Percentiles rank a stretch among this genome's conserved stretches.
phyloP scores from a whole-genome alignment of 768 basidiomycete genomes.

The Leccinum longicurvipes region DNA sequence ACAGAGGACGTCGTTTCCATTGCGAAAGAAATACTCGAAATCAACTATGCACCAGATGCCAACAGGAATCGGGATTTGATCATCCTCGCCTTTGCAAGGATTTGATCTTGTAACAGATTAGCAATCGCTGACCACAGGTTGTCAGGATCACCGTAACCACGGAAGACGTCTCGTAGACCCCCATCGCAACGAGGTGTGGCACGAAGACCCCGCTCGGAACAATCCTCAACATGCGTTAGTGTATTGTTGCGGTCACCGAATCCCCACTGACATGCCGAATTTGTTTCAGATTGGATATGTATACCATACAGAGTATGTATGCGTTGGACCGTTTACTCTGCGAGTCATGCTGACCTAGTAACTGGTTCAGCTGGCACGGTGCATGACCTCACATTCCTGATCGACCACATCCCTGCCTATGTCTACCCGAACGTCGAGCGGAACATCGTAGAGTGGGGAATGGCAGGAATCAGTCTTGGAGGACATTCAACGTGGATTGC shows the following conservation, averaged over 20 bases:
- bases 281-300: conserved; percentile 27
- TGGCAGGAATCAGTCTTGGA: conserved; percentile 76
- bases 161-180: conserved; percentile 26
- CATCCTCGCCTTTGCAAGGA: conserved; percentile 27
- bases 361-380: conserved; percentile 51
- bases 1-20: conserved; percentile 9
- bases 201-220: conserved; percentile 17
- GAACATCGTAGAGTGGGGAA: conserved; percentile 61
- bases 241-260: not conserved
- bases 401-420: conserved; percentile 74
- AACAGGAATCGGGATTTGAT: conserved; percentile 26
- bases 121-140: not conserved
- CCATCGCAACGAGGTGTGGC: conserved; percentile 25
- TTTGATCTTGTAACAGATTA: not conserved
- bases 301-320: conserved; percentile 30
- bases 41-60: conserved; percentile 9
- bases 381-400: conserved; percentile 73
- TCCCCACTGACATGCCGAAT: conserved; percentile 3
- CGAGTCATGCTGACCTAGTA: not conserved
- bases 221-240: conserved; percentile 32
- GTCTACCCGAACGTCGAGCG: conserved; percentile 68
- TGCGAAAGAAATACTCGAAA: conserved; percentile 24
- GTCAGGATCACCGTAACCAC: conserved; percentile 33
- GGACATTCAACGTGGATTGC: conserved; percentile 82
- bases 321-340: not conserved